These are phyloP conservation scores for Chaetomiaceae sp. DNA, from an alignment of 2,329 filamentous ascomycete genomes.

Conservation along the genomic window DNA sequence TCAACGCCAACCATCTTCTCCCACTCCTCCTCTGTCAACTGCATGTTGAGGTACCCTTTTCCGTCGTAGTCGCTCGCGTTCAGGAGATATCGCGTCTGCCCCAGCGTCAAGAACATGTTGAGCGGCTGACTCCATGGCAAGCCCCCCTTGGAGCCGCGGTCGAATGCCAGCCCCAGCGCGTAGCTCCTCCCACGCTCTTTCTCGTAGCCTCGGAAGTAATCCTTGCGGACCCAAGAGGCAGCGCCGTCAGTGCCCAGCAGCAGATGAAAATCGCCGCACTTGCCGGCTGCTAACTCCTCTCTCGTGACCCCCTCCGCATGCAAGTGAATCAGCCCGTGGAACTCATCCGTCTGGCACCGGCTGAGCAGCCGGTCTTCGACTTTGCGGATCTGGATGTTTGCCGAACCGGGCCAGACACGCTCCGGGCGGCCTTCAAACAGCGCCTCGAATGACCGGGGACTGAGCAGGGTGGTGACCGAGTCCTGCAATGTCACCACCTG, in stretches of 20 bases:
- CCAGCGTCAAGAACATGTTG: constrained; percentile 36
- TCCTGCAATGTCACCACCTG: constrained; percentile 37
- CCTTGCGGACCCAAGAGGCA: constrained; percentile 34
- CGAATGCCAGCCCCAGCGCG: constrained; percentile 34
- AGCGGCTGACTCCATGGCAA: constrained; percentile 35
- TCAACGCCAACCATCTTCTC: constrained; percentile 33
- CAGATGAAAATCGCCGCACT: constrained; percentile 35
- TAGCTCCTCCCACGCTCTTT: constrained; percentile 34
- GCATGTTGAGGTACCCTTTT: constrained; percentile 36
- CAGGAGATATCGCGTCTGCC: constrained; percentile 35
- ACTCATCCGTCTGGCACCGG: constrained; percentile 32
- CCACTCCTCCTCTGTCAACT: constrained; percentile 36
- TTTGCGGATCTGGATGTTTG: constrained; percentile 38
- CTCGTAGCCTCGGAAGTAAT: constrained; percentile 34
- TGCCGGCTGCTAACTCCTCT: constrained; percentile 28
- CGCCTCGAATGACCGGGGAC: constrained; percentile 27
- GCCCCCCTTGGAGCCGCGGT: constrained; percentile 29
- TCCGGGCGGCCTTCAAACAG: constrained; percentile 34
- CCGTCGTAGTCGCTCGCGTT: constrained; percentile 36
- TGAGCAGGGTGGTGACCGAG: constrained; percentile 32
- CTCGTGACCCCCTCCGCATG: constrained; percentile 32
- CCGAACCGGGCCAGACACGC: constrained; percentile 35
- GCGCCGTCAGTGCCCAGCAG: constrained; percentile 36
- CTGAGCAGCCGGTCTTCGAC: constrained; percentile 36
- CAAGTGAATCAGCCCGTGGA: constrained; percentile 32